A percentile compares a stretch with the other conserved stretches of the same genome.
Evolutionary conservation across 73 alveolate species (phyloP).

Genomic region (Paramecium octaurelia): DNA sequence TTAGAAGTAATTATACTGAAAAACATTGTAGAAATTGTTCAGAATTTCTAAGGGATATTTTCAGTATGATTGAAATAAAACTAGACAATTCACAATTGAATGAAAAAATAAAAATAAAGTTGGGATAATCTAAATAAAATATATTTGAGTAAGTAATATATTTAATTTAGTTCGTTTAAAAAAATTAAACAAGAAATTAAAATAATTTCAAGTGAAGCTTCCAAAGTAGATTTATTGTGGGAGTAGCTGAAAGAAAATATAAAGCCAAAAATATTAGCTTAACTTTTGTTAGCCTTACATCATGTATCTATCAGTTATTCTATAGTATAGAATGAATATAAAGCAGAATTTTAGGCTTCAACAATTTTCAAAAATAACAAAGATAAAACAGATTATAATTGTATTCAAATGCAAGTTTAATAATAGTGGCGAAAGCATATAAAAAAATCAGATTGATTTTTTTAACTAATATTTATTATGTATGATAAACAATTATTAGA

Average conservation of each 20-base stretch:
- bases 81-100: not conserved
- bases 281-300: not conserved
- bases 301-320: not conserved
- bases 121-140: not conserved
- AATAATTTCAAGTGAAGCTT: not conserved
- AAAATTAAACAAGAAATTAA: conserved; percentile 1
- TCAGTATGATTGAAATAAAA: not conserved
- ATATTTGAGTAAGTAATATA: not conserved
- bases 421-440: not conserved
- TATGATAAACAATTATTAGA: not conserved
- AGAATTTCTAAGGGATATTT: not conserved
- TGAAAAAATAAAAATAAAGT: not conserved
- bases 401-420: not conserved
- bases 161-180: not conserved
- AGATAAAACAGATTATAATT: not conserved
- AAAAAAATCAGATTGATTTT: not conserved
- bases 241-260: conserved; percentile 12
- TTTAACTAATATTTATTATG: not conserved
- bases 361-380: not conserved
- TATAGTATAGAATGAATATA: not conserved
- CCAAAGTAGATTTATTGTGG: conserved; percentile 17
- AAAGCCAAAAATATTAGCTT: not conserved
- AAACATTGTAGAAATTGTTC: not conserved
- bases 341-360: not conserved
- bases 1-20: not conserved